Evolutionary conservation across 257 asterid species (phyloP).

Genomic region (Rubia yunnanensis): DNA sequence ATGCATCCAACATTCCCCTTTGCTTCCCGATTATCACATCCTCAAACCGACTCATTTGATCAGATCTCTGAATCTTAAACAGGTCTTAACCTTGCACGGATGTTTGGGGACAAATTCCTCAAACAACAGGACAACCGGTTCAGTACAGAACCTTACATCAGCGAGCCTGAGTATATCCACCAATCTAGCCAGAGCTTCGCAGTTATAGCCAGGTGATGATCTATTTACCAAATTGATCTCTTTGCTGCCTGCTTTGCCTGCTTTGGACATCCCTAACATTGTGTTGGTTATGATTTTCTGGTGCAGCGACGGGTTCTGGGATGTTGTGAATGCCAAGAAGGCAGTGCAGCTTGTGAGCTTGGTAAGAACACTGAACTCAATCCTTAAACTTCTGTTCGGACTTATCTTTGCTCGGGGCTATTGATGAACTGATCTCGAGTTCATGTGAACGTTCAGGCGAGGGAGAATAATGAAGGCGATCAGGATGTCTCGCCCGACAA

Average conservation of each 20-base stretch:
- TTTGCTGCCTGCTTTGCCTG: neutral
- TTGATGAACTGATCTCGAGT: neutral
- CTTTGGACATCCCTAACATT: neutral
- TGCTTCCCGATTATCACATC: neutral
- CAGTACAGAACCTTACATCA: slow-evolving; percentile 85
- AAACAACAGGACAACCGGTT: slow-evolving; percentile 88
- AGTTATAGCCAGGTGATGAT: slow-evolving; percentile 78
- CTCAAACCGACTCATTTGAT: slow-evolving; percentile 9
- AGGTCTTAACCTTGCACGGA: slow-evolving; percentile 93
- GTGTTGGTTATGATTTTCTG: slow-evolving; percentile 8
- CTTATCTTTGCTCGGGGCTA: neutral
- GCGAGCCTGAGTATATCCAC: slow-evolving; percentile 48
- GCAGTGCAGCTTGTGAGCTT: slow-evolving; percentile 72
- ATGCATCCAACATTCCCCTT: slow-evolving; percentile 31
- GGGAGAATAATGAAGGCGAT: slow-evolving; percentile 37
- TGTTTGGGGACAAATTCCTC: slow-evolving; percentile 97
- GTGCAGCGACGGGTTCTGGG: slow-evolving; percentile 94
- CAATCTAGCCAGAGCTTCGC: slow-evolving; percentile 55
- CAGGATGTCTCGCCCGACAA: slow-evolving; percentile 45
- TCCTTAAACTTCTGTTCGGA: neutral
- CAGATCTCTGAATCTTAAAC: slow-evolving; percentile 14
- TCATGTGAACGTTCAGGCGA: slow-evolving; percentile 27
- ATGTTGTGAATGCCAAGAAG: slow-evolving; percentile 65
- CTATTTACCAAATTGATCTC: neutral
- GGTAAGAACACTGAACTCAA: slow-evolving; percentile 28